Evolutionary conservation across 1,284 basidiomycete species (phyloP), one percentile per base, ranked within the genome.

Genomic region (Megacollybia platyphylla): DNA sequence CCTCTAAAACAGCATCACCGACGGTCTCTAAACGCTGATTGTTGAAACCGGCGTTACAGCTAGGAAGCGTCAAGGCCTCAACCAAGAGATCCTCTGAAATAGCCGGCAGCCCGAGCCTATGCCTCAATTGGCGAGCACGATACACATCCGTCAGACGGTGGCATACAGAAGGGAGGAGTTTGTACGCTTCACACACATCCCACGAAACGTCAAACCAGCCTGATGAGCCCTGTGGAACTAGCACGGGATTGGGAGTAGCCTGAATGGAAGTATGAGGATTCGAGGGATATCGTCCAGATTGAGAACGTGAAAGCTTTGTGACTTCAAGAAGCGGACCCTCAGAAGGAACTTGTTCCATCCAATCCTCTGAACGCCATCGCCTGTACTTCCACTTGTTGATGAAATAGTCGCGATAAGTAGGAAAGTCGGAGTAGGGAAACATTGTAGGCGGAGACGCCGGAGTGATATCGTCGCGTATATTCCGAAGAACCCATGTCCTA

Each of bases 1-100:
- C 60, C 55, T 90, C 81, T 35, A 92, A 68, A 0, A 89, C 82
- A 0, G 82, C 74, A 54, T 91, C 88, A 6, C 88, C 87, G 11
- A 90, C 64, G 0, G 87, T 89, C 57, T 92, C 88, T 41, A 91
- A 57, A 2, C 84, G 74, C 55, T 92, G 85, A 49, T 90, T 91
- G 57, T 73, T 86, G 60, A 74, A 86, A 5, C 71, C 68, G 5
- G 73, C 68, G 28, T 55, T 55, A 9, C 77, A 69, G 36, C 67
- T 68, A 1, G 87, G 87, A 8, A 87, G 63, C 0, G 84, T 87
- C 26, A 85, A 65, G 2, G 84, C 84, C 54, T 88, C 76, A 2
- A 79, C 63, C 39, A 88, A 64, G 5, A 77, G 62, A 40, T 75
- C 64, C 32, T 73, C 66, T 0, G 55, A 48, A 38, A 87, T 73